Evolutionary conservation across 2,329 filamentous ascomycete species (phyloP), one percentile per base, ranked within the genome.

Genomic region (Sphaerostilbella broomeana): DNA sequence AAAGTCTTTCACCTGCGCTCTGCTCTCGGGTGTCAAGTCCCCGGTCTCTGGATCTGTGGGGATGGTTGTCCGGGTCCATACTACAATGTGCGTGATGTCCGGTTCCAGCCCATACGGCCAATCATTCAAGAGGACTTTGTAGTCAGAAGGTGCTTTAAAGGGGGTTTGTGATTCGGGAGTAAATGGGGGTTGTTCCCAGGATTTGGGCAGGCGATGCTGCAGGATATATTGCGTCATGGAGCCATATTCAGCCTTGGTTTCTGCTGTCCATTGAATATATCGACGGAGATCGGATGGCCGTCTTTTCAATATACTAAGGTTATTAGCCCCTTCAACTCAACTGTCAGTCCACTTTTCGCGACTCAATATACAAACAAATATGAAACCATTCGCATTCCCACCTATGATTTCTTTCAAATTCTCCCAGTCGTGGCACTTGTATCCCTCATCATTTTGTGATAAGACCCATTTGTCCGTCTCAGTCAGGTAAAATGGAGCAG

Each of bases 31-130:
- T 3, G 84, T 88, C 65, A 94, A 67, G 49, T 89, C 81, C 8
- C 84, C 87, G 0, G 74, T 85, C 13, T 64, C 66, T 0, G 76
- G 60, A 49, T 94, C 82, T 3, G 84, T 84, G 17, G 82, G 73
- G 45, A 95, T 81, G 11, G 71, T 67, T 27, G 90, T 92, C 56
- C 94, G 90, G 36, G 83, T 84, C 90, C 90, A 97, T 28, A 94
- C 81, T 20, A 95, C 86, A 15, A 95, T 75, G 58, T 97, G 90
- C n/a, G 81, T 69, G 50, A 82, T 76, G 38, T 71, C 72, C 0
- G 69, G 57, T 1, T 68, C 69, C 34, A 95, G 65, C 4, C 86
- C 88, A 53, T 95, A 95, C 0, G 90, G 90, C 89, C 88, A 97
- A 69, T 95, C 89, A 54, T 97, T 95, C 57, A 79, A 70, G 30